phyloP scores from a whole-genome alignment of 2,329 filamentous ascomycete genomes.

The Arthrobotrys musiformis region DNA sequence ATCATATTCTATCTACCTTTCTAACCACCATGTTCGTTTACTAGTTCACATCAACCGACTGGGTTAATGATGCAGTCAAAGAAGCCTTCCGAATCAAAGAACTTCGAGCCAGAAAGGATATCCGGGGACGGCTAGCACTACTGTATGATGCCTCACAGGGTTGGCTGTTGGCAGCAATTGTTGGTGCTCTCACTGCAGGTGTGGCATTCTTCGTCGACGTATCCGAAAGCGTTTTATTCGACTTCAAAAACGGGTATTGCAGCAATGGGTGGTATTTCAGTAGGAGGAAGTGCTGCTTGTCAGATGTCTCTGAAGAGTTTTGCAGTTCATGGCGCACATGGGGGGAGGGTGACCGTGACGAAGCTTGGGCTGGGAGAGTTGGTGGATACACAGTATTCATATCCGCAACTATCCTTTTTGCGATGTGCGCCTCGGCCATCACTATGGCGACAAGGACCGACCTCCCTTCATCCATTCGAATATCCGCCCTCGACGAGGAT shows the following conservation, averaged over 20 bases:
- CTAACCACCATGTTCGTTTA: constrained; percentile 17
- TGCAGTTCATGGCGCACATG: constrained; percentile 51
- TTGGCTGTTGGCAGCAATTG: constrained; percentile 91
- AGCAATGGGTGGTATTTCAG: constrained; percentile 75
- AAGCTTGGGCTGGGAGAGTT: constrained; percentile 62
- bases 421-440: constrained; percentile 78
- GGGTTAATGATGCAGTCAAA: constrained; percentile 97
- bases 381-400: constrained; percentile 84
- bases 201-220: constrained; percentile 91
- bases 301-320: constrained; percentile 61
- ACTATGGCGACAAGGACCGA: constrained; percentile 93
- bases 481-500: constrained; percentile 92
- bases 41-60: constrained; percentile 67
- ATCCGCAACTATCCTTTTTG: constrained; percentile 74
- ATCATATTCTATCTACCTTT: not conserved
- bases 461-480: constrained; percentile 85
- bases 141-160: constrained; percentile 89
- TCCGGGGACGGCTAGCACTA: constrained; percentile 80
- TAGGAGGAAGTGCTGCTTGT: constrained; percentile 74
- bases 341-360: constrained; percentile 61
- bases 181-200: constrained; percentile 84
- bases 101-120: constrained; percentile 81
- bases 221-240: constrained; percentile 84
- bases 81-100: constrained; percentile 90
- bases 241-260: constrained; percentile 92